Evolutionary conservation across 2,329 filamentous ascomycete genomes (phyloP), one percentile per base, ranked within the genome.

Genomic region (Ceratocystis ficicola): DNA sequence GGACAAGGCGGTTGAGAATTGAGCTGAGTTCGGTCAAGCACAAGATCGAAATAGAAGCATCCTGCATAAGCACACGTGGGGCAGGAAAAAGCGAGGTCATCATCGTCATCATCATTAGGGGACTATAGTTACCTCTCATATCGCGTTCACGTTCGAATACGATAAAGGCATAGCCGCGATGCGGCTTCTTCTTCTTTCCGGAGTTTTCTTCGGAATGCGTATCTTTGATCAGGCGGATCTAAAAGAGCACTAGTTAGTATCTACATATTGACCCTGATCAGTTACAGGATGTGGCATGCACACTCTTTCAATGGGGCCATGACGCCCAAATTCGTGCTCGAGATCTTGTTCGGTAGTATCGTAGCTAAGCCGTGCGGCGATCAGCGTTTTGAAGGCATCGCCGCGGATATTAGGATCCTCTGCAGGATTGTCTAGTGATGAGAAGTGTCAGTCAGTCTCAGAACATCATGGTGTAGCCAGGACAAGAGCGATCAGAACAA

Each of bases 111-210:
- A 67, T 62, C 60, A 36, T 36, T 36, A 69, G 77, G 75, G 75
- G 73, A 74, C 76, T 77, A 68, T 66, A 68, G 64, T 85, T 95
- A 96, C 92, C 91, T 90, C 95, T 95, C 92, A 97, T 96, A 75
- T 97, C 94, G 77, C 93, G 92, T 78, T 97, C 94, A 75, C 90
- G 87, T 77, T 97, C 93, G 74, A 93, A 99, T 65, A 97, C 90
- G 71, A 99, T 88, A 74, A 99, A 99, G 68, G 90, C 94, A 76
- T 99, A 99, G 69, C 94, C 94, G 72, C 87, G 83, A 73, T 95
- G 89, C 63, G 86, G 79, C 78, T 91, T 91, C 73, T 87, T 87
- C 74, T 89, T 86, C 77, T 92, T 90, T 72, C 87, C 88, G 66
- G 81, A 84, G 75, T 82, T 87, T 73, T 83, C 83, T 70, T 82